Conservation (phyloP, 257 asterid genomes). For the Solanum pennellii region DNA sequence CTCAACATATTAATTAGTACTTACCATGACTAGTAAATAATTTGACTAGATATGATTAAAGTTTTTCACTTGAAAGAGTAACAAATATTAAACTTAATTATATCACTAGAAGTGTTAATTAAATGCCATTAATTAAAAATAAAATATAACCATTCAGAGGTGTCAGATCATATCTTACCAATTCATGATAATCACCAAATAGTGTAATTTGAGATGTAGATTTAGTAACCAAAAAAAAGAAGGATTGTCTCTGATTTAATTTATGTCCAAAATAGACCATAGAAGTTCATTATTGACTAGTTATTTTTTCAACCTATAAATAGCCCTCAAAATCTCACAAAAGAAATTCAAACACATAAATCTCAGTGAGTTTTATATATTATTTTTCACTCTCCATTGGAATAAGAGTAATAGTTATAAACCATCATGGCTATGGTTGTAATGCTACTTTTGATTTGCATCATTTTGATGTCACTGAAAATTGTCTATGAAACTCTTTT, state of each 20-base stretch:
- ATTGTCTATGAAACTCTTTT: slow-evolving; percentile 28
- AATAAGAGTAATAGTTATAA: neutral
- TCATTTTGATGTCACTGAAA: slow-evolving; percentile 19
- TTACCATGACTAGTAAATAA: neutral
- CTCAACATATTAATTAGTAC: neutral
- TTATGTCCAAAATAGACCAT: neutral
- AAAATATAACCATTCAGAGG: too few relatives aligned
- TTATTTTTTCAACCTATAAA: neutral
- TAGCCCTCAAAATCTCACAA: neutral
- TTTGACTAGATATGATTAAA: neutral
- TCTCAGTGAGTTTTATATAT: neutral
- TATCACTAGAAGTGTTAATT: too few relatives aligned
- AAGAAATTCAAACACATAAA: neutral
- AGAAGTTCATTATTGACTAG: neutral
- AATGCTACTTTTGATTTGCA: slow-evolving; percentile 1
- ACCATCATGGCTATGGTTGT: slow-evolving; percentile 19
- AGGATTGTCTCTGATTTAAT: neutral
- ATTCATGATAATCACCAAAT: neutral
- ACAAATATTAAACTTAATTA: neutral
- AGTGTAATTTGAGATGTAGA: neutral
- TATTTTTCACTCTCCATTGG: neutral
- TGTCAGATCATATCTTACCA: too few relatives aligned
- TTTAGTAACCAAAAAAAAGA: neutral
- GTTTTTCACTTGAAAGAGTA: neutral
- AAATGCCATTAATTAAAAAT: too few relatives aligned